Evolutionary conservation across 345 rosid species (phyloP), one percentile per base, ranked within the genome.

Genomic region (Rhodomyrtus tomentosa): DNA sequence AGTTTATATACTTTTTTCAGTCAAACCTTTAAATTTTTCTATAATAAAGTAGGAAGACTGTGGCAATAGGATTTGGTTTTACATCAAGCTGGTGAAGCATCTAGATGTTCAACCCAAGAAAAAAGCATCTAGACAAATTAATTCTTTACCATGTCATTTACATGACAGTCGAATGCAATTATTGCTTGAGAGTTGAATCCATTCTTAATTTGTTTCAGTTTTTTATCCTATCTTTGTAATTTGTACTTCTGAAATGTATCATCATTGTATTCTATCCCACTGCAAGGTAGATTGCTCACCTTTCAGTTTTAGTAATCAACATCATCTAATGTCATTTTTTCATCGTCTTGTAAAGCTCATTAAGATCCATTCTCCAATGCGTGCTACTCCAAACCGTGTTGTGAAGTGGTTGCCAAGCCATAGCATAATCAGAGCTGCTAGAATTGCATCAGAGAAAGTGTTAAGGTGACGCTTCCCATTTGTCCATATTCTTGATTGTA

Each of bases 291-390:
- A 68, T 6, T 84, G 74, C 79, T 73, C n/a, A 4, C 74, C 42
- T 72, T 52, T 29, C 51, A 52, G 82, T 83, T 81, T 38, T 81
- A 38, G 27, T 36, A 45, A 54, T 25, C 68, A 49, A 82, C 29
- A 45, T 80, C 45, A 10, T 59, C 16, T 88, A 55, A 84, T 53
- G 40, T 72, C 52, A 55, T 83, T 56, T 84, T 58, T 56, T 56
- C 84, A 14, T 55, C 88, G 84, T 36, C 87, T 85, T 25, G 45
- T 88, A 81, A 55, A 97, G 99, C 98, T 97, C 80, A 89, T 96
- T 83, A 97, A 94, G 91, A 98, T 96, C 80, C 99, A 96, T 91
- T 98, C 99, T 83, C 99, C 99, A 45, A 91, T 96, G 97, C 90
- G 98, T 85, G 89, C 95, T 89, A 94, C 94, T 90, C 95, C 91